These are phyloP conservation scores for Pleodorina starrii DNA, from an alignment of 139 green algal species.

Conservation along the genomic window DNA sequence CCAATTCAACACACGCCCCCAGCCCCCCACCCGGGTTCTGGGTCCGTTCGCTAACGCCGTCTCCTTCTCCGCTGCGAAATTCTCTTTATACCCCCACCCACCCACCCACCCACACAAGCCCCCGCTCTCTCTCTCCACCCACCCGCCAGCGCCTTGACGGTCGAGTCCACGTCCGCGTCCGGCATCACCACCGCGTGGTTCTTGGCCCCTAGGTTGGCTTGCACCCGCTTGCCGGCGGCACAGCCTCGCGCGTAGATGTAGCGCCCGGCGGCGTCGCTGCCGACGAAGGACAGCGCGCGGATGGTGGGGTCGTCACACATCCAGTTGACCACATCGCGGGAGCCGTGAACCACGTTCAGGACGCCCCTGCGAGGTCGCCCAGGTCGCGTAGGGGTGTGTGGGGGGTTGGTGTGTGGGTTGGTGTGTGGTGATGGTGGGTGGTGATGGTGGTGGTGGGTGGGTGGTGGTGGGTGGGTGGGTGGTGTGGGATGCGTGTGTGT, in stretches of 20 bases:
- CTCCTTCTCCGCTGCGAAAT: no score
- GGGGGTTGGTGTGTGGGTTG: background rate
- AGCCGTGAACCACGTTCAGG: conserved; percentile 92
- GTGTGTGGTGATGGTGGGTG: background rate
- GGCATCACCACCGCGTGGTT: conserved; percentile 98
- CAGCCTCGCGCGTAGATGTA: conserved; percentile 90
- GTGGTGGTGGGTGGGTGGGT: no score
- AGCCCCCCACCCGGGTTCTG: no score
- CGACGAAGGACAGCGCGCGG: conserved; percentile 94
- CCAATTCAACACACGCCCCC: no score
- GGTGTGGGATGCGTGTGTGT: no score
- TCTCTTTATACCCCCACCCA: no score
- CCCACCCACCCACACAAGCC: background rate
- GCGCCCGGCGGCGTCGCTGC: conserved; percentile 83
- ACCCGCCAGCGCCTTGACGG: conserved; percentile 81
- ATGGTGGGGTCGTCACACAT: conserved; percentile 96
- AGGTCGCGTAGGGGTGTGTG: no score
- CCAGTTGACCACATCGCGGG: conserved; percentile 87
- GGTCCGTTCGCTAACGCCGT: no score
- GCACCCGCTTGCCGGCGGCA: conserved; percentile 92
- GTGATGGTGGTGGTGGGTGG: background rate
- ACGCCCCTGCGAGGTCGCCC: conserved; percentile 75
- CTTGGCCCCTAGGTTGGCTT: conserved; percentile 96
- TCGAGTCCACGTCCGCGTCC: conserved; percentile 89
- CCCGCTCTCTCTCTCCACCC: background rate